Percentiles rank a stretch among this genome's conserved stretches.
Evolutionary conservation across 2,329 filamentous ascomycete species (phyloP).

Genomic region (Paraphoma chrysanthemicola): DNA sequence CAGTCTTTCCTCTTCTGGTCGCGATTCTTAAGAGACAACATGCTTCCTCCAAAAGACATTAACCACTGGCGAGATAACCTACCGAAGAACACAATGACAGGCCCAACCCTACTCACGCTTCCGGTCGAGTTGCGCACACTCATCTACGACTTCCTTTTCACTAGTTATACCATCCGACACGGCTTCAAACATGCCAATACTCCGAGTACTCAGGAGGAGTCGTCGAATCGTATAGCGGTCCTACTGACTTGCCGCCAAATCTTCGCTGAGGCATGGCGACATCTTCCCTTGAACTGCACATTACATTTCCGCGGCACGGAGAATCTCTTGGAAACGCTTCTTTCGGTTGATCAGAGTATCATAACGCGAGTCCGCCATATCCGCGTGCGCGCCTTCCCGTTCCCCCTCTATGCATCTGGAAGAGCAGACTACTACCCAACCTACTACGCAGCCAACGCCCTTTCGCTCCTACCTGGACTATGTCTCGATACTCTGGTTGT

Average conservation of each 20-base stretch:
- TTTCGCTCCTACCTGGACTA: constrained; percentile 40
- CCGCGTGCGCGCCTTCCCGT: constrained; percentile 40
- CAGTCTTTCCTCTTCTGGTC: background rate
- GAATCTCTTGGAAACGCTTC: constrained; percentile 38
- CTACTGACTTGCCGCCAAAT: constrained; percentile 41
- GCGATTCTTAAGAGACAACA: background rate
- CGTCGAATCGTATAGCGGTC: constrained; percentile 36
- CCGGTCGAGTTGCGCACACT: constrained; percentile 43
- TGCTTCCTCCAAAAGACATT: constrained; percentile 9
- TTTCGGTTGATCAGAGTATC: constrained; percentile 37
- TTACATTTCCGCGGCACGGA: constrained; percentile 46
- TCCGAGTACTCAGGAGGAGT: background rate
- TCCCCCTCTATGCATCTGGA: constrained; percentile 37
- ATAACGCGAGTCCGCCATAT: constrained; percentile 42
- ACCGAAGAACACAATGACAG: constrained; percentile 13
- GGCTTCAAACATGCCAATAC: constrained; percentile 29
- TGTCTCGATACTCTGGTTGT: constrained; percentile 40
- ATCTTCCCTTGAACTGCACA: constrained; percentile 38
- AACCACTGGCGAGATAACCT: constrained; percentile 11
- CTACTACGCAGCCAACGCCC: constrained; percentile 40
- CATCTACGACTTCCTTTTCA: constrained; percentile 45
- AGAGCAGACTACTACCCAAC: constrained; percentile 38
- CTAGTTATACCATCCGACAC: constrained; percentile 35
- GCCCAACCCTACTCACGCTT: constrained; percentile 36
- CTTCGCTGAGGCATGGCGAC: constrained; percentile 39